These are phyloP conservation scores for Akanthomyces uredinophilus DNA, from an alignment of 2,329 filamentous ascomycete genomes.

Conservation along the genomic window DNA sequence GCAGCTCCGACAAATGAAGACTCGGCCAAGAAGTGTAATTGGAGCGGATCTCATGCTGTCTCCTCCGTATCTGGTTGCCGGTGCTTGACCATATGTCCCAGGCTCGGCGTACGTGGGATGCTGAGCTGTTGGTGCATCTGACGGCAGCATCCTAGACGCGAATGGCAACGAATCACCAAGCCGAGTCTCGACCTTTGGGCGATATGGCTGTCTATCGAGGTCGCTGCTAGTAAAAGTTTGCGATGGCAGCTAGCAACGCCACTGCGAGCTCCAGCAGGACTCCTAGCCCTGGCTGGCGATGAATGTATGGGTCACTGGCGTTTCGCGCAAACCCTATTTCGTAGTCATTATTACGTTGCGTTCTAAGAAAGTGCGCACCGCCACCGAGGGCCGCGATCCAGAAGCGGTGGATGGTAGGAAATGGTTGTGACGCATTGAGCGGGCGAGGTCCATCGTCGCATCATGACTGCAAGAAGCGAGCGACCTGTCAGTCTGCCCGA, in stretches of 20 bases:
- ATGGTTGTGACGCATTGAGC: background rate
- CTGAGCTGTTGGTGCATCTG: background rate
- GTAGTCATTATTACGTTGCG: slow-evolving; percentile 1
- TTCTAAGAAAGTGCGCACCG: background rate
- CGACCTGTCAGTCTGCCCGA: background rate
- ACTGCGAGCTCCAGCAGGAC: background rate
- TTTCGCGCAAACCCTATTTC: slow-evolving; percentile 12
- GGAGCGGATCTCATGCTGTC: too few relatives aligned
- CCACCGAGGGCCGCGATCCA: background rate
- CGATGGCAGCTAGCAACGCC: background rate
- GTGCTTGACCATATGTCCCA: background rate
- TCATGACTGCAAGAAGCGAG: background rate
- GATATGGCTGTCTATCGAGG: background rate
- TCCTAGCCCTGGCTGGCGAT: background rate
- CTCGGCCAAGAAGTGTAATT: background rate
- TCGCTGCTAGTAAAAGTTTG: background rate
- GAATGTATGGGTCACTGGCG: slow-evolving; percentile 9
- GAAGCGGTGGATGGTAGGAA: background rate
- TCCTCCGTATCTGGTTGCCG: background rate
- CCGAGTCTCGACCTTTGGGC: background rate
- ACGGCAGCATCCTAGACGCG: background rate
- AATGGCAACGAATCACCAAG: background rate
- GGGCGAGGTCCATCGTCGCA: background rate
- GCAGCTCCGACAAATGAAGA: background rate
- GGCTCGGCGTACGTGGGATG: background rate